These are phyloP conservation scores for Cryptococcus sp. DNA, from an alignment of 1,284 basidiomycete species.

Conservation along the genomic window DNA sequence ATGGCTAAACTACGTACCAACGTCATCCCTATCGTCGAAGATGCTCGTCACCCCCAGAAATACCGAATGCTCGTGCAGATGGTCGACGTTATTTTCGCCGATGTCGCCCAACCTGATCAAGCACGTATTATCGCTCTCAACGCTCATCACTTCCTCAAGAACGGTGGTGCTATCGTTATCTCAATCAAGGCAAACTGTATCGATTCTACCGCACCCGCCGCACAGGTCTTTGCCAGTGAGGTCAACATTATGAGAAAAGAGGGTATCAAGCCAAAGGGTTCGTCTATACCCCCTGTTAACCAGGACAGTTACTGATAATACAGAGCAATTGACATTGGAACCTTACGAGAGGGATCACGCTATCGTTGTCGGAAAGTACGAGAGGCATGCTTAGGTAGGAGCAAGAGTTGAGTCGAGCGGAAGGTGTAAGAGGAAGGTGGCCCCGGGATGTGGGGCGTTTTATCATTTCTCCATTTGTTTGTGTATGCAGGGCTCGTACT, in stretches of 20 bases:
- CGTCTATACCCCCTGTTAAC: constrained; percentile 20
- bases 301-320: constrained; percentile 5
- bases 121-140: constrained; percentile 92
- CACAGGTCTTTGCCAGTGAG: constrained; percentile 85
- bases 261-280: constrained; percentile 88
- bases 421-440: not conserved
- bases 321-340: constrained; percentile 56
- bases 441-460: not conserved
- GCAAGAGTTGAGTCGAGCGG: not conserved
- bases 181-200: constrained; percentile 99
- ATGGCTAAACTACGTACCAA: constrained; percentile 99
- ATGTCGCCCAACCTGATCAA: constrained; percentile 98
- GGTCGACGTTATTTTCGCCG: constrained; percentile 95
- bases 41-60: constrained; percentile 89
- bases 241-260: constrained; percentile 76
- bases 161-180: constrained; percentile 87
- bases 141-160: constrained; percentile 94
- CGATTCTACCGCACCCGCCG: constrained; percentile 87
- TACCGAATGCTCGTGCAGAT: constrained; percentile 92
- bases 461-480: not conserved
- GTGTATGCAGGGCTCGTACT: not conserved
- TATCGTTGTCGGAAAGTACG: constrained; percentile 48
- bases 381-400: constrained; percentile 25
- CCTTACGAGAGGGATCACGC: constrained; percentile 51
- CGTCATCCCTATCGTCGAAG: constrained; percentile 97